Evolutionary conservation across 306 rosid genomes (phyloP).

Genomic region (Casuarina glauca): DNA sequence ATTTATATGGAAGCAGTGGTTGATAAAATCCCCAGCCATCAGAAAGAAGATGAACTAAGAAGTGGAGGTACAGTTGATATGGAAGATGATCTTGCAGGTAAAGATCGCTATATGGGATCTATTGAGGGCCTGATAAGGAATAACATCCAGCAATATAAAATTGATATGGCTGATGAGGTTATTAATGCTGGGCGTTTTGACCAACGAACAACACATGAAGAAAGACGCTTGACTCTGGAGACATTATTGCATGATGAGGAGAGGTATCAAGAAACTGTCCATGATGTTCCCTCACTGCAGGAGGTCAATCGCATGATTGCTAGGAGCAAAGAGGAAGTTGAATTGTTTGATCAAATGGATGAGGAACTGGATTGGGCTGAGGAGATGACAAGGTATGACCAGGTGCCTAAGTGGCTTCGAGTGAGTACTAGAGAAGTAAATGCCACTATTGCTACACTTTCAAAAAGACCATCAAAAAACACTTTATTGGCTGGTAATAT

Average conservation of each 20-base stretch:
- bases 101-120: slow-evolving; percentile 94
- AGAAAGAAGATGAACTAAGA: slow-evolving; percentile 89
- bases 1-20: slow-evolving; percentile 99
- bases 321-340: slow-evolving; percentile 83
- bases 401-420: slow-evolving; percentile 94
- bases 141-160: slow-evolving; percentile 94
- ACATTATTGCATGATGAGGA: slow-evolving; percentile 95
- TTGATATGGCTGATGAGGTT: slow-evolving; percentile 99
- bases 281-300: slow-evolving; percentile 90
- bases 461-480: slow-evolving; percentile 76
- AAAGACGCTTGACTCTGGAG: slow-evolving; percentile 90
- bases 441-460: slow-evolving; percentile 65
- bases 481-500: slow-evolving; percentile 51
- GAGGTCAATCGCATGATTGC: slow-evolving; percentile 99
- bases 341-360: slow-evolving; percentile 93
- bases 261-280: slow-evolving; percentile 92
- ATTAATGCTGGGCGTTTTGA: slow-evolving; percentile 99
- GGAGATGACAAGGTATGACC: slow-evolving; percentile 80
- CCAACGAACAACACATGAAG: slow-evolving; percentile 98
- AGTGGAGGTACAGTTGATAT: slow-evolving; percentile 76
- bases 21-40: slow-evolving; percentile 83
- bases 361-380: slow-evolving; percentile 92
- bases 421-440: slow-evolving; percentile 77
- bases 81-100: slow-evolving; percentile 96
- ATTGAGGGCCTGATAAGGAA: slow-evolving; percentile 94